These are phyloP conservation scores for Acer negundo DNA, from an alignment of 345 rosid genomes.

Conservation along the genomic window DNA sequence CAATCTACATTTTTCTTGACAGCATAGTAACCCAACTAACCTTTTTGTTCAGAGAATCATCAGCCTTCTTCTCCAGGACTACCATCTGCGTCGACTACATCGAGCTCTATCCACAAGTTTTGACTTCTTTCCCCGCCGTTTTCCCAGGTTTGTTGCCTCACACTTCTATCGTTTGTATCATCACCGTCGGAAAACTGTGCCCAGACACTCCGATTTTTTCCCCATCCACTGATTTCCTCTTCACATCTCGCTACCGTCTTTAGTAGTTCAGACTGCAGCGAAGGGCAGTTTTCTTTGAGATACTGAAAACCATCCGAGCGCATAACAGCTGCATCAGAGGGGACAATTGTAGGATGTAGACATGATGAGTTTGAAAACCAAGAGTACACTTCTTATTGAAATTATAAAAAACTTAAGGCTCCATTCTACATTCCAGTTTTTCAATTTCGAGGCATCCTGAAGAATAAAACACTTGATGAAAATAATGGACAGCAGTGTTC, in stretches of 20 bases:
- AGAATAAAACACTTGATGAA: conserved; percentile 29
- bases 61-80: conserved; percentile 52
- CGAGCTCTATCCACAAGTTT: conserved; percentile 66
- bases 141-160: conserved; percentile 63
- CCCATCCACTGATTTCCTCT: conserved; percentile 59
- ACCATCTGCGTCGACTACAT: conserved; percentile 40
- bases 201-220: conserved; percentile 70
- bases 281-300: conserved; percentile 64
- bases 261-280: conserved; percentile 70
- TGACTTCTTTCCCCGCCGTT: conserved; percentile 66
- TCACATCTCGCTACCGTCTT: conserved; percentile 78
- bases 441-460: conserved; percentile 32
- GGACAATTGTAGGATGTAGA: conserved; percentile 9
- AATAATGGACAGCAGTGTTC: conserved; percentile 24
- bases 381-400: neutral
- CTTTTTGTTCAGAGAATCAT: conserved; percentile 22
- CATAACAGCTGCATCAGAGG: conserved; percentile 62
- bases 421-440: conserved; percentile 33
- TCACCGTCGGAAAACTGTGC: conserved; percentile 70
- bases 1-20: conserved; percentile 1
- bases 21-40: neutral
- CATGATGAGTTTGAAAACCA: neutral
- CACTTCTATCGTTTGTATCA: conserved; percentile 56
- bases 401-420: conserved; percentile 13
- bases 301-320: conserved; percentile 69